A percentile compares a stretch with the other conserved stretches of the same genome.
phyloP scores from a whole-genome alignment of 2,329 filamentous ascomycete genomes.

The Trichoderma brevicompactum region DNA sequence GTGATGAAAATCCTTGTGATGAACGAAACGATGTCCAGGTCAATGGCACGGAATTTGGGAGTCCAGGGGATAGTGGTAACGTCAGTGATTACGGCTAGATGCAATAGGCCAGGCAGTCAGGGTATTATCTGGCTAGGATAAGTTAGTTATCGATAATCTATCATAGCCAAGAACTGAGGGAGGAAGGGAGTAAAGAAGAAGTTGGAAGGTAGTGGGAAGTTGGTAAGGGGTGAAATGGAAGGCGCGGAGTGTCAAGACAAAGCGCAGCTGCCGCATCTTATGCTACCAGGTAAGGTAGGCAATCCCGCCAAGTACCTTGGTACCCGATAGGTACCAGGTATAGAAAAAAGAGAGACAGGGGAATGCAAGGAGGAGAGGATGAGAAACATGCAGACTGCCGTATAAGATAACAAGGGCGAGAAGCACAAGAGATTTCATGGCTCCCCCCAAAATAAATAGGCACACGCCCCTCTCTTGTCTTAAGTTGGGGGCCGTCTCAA shows the following conservation, averaged over 20 bases:
- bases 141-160: not conserved
- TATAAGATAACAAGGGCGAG: not conserved
- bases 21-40: slow-evolving; percentile 7
- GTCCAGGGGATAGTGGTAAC: not conserved
- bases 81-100: not conserved
- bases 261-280: no score
- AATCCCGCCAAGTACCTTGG: no score
- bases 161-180: not conserved
- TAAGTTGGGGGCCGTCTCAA: not conserved
- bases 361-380: no score
- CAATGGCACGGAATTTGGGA: not conserved
- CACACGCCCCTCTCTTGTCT: not conserved
- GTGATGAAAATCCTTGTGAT: not conserved
- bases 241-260: not conserved
- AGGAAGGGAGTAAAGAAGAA: not conserved
- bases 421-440: not conserved
- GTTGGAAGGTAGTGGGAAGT: not conserved
- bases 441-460: not conserved
- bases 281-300: no score
- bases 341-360: no score
- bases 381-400: no score
- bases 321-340: no score
- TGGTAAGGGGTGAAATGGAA: not conserved
- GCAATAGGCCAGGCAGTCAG: not conserved
- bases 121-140: not conserved